phyloP scores from a whole-genome alignment of 768 basidiomycete genomes.

The Coprinopsis cinerea region DNA sequence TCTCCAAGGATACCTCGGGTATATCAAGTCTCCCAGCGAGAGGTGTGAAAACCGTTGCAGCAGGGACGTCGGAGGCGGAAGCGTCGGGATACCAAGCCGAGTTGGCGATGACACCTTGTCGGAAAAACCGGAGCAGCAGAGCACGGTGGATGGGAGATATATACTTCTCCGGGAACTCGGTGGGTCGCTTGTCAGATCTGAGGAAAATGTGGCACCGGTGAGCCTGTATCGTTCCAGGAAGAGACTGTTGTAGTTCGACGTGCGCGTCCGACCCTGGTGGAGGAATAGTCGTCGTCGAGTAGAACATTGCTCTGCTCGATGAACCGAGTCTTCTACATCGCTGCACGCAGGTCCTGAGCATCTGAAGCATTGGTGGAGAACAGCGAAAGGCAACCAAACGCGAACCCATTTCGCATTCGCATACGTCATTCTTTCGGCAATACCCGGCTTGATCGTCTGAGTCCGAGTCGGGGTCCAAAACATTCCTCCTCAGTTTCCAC shows the following conservation, averaged over 20 bases:
- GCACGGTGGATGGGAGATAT: constrained; percentile 45
- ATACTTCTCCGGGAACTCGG: constrained; percentile 40
- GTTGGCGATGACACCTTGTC: constrained; percentile 55
- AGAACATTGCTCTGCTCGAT: neutral
- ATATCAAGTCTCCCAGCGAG: constrained; percentile 44
- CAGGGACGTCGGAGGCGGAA: constrained; percentile 13
- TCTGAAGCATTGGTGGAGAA: neutral
- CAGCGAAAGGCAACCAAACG: neutral
- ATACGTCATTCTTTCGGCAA: too few relatives aligned
- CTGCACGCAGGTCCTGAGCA: neutral
- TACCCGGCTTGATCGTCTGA: too few relatives aligned
- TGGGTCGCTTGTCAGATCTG: constrained; percentile 43
- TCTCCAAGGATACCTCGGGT: constrained; percentile 39
- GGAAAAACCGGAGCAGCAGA: constrained; percentile 36
- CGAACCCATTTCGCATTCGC: too few relatives aligned
- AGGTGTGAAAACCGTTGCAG: constrained; percentile 48
- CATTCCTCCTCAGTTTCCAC: too few relatives aligned
- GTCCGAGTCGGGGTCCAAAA: too few relatives aligned
- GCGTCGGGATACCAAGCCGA: constrained; percentile 43
- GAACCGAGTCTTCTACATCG: neutral
- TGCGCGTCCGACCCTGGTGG: neutral
- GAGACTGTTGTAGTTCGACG: constrained; percentile 11
- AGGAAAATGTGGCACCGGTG: constrained; percentile 55
- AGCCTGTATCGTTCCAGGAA: constrained; percentile 46
- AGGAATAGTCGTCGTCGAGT: neutral